Percentiles rank a stretch among this genome's conserved stretches.
Conservation (phyloP, 2,329 filamentous ascomycete genomes). For the Calonectria pseudoreteaudii region DNA sequence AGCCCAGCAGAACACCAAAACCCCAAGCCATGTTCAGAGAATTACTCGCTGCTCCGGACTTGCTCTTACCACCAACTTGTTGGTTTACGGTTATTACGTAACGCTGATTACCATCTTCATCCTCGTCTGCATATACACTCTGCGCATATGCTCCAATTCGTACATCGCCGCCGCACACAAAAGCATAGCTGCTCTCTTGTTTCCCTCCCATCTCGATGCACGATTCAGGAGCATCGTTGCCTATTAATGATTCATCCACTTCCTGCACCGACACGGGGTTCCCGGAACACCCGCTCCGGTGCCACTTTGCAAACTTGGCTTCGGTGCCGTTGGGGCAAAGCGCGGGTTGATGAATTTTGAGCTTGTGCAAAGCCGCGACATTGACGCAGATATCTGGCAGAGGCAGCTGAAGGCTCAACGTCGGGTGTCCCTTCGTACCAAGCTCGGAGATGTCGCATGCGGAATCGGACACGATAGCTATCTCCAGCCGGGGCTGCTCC, state of each 20-base stretch:
- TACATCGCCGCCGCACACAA: constrained; percentile 24
- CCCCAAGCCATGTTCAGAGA: too few relatives aligned
- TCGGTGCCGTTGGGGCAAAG: constrained; percentile 23
- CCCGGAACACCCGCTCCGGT: background rate
- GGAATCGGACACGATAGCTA: constrained; percentile 27
- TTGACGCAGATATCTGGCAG: constrained; percentile 22
- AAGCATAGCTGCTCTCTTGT: constrained; percentile 21
- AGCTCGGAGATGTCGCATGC: constrained; percentile 22
- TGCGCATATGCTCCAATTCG: background rate
- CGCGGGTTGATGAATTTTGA: constrained; percentile 26
- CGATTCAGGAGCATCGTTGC: background rate
- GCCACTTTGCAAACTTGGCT: constrained; percentile 20
- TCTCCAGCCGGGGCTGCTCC: background rate
- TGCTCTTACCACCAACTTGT: background rate
- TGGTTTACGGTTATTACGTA: constrained; percentile 3
- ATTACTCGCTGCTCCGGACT: background rate
- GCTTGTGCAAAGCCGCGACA: constrained; percentile 8
- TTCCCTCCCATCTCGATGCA: constrained; percentile 25
- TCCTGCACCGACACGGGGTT: constrained; percentile 3
- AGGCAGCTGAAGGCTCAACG: constrained; percentile 20
- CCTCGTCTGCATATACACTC: constrained; percentile 12
- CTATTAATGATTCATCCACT: constrained; percentile 8
- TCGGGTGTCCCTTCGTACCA: constrained; percentile 12
- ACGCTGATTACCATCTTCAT: background rate
- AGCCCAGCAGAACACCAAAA: background rate